Evolutionary conservation across 495 filamentous ascomycete species (phyloP), one percentile per base, ranked within the genome.

Genomic region (Talaromyces liani): DNA sequence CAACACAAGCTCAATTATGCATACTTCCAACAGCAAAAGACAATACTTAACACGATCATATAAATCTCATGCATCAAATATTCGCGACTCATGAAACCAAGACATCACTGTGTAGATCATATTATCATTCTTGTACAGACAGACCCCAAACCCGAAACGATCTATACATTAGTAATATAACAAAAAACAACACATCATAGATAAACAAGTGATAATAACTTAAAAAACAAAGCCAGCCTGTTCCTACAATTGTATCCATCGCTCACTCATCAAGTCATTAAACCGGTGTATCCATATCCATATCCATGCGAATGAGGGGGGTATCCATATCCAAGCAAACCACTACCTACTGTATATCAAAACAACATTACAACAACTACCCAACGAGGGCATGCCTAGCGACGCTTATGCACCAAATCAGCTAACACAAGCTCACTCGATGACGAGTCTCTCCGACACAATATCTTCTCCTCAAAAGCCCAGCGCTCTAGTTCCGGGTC

Each of bases 401-500:
- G 53, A 27, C 56, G 56, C 31, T 36, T 58, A 12, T 54, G 18
- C 5, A 45, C 14, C 58, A 45, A 31, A 6, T 27, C 45, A 8
- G 60, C 25, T 27, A 62, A 39, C 10, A 62, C 27, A 34, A 62
- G 41, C 47, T 27, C 27, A 27, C 16, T 24, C 25, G 47, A 34
- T 5, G 45, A 49, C 14, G 16, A 62, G n/a, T 53, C 58, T n/a
- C 20, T 64, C 36, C 9, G 22, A 34, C 24, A 60, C 56, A 59
- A 18, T 79, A 87, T 71, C 1, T 80, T 79, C 68, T 87, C 75
- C 1, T 71, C 54, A 27, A 81, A 54, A 56, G 86, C 76, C 83
- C 84, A 89, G 9, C 75, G 69, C 51, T 77, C 72, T n/a, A 87
- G 66, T 9, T 65, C 71, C 33, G 68, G 54, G 68, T 88, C 85